Percentiles rank a stretch among this genome's conserved stretches.
phyloP scores from a whole-genome alignment of 257 asterid genomes.

The Verbascum thapsus region DNA sequence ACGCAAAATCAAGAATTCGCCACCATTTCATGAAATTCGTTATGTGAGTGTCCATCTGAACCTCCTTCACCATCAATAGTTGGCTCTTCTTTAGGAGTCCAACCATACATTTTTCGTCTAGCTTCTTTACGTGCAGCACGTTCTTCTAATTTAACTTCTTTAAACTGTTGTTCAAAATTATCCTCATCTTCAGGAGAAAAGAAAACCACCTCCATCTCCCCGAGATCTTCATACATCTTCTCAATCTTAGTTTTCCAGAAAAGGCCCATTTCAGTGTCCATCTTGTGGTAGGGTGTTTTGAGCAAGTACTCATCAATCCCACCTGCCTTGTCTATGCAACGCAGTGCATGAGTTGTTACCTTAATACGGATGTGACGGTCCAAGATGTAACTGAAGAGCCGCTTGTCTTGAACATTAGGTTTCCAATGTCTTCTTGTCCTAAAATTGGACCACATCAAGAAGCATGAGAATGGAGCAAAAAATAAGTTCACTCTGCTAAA shows the following conservation, averaged over 20 bases:
- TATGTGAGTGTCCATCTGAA: conserved; percentile 32
- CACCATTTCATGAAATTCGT: conserved; percentile 48
- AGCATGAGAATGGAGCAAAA: conserved; percentile 23
- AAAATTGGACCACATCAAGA: conserved; percentile 31
- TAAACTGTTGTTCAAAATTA: conserved; percentile 59
- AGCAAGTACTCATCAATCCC: conserved; percentile 93
- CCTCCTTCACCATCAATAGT: conserved; percentile 45
- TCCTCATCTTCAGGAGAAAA: conserved; percentile 80
- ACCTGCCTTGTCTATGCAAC: conserved; percentile 97
- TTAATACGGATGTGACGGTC: conserved; percentile 87
- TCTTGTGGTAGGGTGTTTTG: conserved; percentile 87
- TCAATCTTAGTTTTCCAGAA: conserved; percentile 86
- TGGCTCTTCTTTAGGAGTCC: conserved; percentile 47
- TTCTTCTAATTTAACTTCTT: conserved; percentile 55
- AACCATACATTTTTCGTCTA: conserved; percentile 70
- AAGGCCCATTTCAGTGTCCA: conserved; percentile 88
- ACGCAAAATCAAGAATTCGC: conserved; percentile 59
- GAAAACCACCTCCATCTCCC: conserved; percentile 85
- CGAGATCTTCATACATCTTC: conserved; percentile 88
- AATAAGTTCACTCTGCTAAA: conserved; percentile 2
- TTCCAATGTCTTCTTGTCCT: conserved; percentile 90
- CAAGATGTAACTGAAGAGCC: conserved; percentile 85
- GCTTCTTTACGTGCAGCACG: conserved; percentile 64
- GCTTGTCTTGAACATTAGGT: conserved; percentile 86
- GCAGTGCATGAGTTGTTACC: conserved; percentile 87